Percentiles rank a stretch among this genome's conserved stretches.
Evolutionary conservation across 768 basidiomycete species (phyloP).

Genomic region (Sporobolomyces roseus): DNA sequence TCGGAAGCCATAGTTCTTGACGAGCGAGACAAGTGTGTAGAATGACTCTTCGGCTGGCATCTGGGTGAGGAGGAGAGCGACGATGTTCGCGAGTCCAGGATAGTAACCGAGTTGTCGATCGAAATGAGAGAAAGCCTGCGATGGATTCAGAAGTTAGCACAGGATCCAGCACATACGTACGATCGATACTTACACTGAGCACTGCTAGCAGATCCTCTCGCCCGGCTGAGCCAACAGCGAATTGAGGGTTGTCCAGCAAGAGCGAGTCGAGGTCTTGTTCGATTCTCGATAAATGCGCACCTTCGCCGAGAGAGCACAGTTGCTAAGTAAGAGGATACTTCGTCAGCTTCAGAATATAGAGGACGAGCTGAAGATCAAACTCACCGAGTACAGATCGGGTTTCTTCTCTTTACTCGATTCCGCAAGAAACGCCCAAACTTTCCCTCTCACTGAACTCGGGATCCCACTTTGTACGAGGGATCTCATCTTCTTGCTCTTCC

Average conservation of each 20-base stretch:
- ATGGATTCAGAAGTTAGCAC: background rate
- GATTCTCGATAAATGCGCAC: background rate
- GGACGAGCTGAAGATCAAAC: background rate
- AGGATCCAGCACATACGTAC: background rate
- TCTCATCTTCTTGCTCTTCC: conserved; percentile 74
- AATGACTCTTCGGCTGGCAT: conserved; percentile 26
- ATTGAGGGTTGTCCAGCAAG: conserved; percentile 25
- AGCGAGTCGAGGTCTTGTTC: conserved; percentile 19
- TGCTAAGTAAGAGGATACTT: background rate
- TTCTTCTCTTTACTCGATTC: background rate
- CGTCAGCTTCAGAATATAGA: background rate
- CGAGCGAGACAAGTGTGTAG: conserved; percentile 26
- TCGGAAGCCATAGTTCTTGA: conserved; percentile 18
- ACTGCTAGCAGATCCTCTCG: conserved; percentile 23
- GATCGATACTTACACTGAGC: conserved; percentile 18
- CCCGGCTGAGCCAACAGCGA: conserved; percentile 6
- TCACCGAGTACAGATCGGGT: conserved; percentile 16
- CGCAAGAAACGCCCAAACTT: conserved; percentile 60
- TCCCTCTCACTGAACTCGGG: conserved; percentile 74
- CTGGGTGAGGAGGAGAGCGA: conserved; percentile 24
- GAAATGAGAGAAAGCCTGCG: conserved; percentile 26
- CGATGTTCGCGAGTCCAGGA: conserved; percentile 16
- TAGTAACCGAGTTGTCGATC: conserved; percentile 15
- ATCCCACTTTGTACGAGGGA: conserved; percentile 71
- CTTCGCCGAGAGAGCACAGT: background rate